Conservation (phyloP, 164 flowering plant genomes). For the Buxus sempervirens region DNA sequence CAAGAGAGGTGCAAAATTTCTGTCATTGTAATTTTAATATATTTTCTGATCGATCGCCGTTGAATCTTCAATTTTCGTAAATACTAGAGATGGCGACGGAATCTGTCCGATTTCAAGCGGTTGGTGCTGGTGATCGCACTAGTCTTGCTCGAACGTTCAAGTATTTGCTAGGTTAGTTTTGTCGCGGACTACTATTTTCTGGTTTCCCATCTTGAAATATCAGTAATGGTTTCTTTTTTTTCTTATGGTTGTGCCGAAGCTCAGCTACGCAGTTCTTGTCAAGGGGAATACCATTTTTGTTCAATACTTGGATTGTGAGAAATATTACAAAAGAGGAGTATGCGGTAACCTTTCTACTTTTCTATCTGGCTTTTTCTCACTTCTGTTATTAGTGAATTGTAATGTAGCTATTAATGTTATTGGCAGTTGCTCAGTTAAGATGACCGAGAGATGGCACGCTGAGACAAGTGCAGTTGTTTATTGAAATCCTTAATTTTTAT, state of each 20-base stretch:
- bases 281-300: conserved; percentile 84
- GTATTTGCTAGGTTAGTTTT: conserved; percentile 66
- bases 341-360: conserved; percentile 47
- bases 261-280: conserved; percentile 88
- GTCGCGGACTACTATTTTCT: not conserved
- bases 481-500: not conserved
- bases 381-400: not conserved
- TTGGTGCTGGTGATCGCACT: conserved; percentile 27
- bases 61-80: not conserved
- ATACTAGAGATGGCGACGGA: not conserved
- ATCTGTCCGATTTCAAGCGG: conserved; percentile 2
- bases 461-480: too few relatives aligned
- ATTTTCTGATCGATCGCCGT: not conserved
- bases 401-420: not conserved
- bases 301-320: conserved; percentile 88
- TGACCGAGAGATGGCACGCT: not conserved
- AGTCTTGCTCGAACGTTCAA: conserved; percentile 77
- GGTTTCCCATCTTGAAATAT: not conserved
- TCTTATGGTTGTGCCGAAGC: not conserved
- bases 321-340: conserved; percentile 76
- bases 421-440: not conserved
- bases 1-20: not conserved
- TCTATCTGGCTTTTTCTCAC: not conserved
- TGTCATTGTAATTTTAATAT: too few relatives aligned
- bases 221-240: too few relatives aligned